Conservation (phyloP, 352 stramenopile genomes). For the Pythium plurisporium region DNA sequence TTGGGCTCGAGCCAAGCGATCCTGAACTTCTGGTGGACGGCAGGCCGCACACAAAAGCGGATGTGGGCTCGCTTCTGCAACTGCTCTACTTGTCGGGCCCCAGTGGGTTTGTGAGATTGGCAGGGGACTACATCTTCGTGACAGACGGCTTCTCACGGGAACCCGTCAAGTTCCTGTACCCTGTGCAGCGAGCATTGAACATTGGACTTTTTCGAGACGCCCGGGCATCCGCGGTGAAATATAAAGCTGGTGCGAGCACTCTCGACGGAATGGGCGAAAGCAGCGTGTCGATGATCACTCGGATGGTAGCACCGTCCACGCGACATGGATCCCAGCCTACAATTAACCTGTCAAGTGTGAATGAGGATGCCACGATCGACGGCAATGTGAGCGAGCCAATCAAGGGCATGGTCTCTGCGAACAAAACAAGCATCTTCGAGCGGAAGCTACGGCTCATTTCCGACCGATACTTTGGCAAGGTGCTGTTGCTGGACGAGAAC, state of each 20-base stretch:
- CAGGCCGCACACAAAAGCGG: constrained; percentile 23
- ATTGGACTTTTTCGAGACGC: constrained; percentile 31
- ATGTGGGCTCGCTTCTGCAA: constrained; percentile 31
- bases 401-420: neutral
- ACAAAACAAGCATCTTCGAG: neutral
- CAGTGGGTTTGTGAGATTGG: constrained; percentile 29
- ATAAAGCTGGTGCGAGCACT: constrained; percentile 10
- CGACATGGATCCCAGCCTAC: neutral
- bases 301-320: neutral
- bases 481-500: constrained; percentile 5
- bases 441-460: constrained; percentile 1
- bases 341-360: neutral
- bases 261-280: constrained; percentile 7
- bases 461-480: neutral
- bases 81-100: constrained; percentile 35
- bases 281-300: neutral
- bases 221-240: neutral
- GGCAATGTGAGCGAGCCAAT: neutral
- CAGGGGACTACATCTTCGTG: constrained; percentile 29
- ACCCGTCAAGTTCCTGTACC: neutral
- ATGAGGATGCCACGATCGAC: neutral
- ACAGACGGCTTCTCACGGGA: constrained; percentile 1
- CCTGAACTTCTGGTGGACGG: constrained; percentile 16
- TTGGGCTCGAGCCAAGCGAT: constrained; percentile 37
- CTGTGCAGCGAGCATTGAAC: constrained; percentile 18